Conservation (phyloP, 768 basidiomycete genomes). For the Boletus barrowsii region DNA sequence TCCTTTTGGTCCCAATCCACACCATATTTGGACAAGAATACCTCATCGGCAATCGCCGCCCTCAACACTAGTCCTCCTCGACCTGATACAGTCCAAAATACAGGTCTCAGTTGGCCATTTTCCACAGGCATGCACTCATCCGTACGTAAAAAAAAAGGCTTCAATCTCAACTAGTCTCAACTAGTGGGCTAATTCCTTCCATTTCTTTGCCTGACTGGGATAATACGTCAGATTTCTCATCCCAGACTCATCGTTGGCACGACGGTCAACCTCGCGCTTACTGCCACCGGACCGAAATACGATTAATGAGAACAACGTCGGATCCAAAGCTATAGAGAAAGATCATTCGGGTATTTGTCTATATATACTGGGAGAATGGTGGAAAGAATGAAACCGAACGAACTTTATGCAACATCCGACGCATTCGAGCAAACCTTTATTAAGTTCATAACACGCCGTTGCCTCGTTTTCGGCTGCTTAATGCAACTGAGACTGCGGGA, state of each 20-base stretch:
- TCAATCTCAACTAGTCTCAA: not conserved
- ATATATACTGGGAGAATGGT: not conserved
- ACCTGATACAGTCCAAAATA: too few species aligned
- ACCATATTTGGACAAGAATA: conserved; percentile 3
- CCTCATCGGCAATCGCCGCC: conserved; percentile 2
- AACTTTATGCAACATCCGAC: not conserved
- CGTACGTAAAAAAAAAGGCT: conserved; percentile 10
- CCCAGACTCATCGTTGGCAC: conserved; percentile 1
- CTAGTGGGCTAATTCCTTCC: too few species aligned
- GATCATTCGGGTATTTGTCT: not conserved
- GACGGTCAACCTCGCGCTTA: conserved; percentile 8
- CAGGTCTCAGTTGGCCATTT: not conserved
- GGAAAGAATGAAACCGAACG: conserved; percentile 2
- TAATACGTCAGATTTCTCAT: not conserved
- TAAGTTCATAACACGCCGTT: conserved; percentile 19
- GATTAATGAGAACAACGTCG: conserved; percentile 1
- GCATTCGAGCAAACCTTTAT: not conserved
- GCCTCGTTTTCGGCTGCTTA: conserved; percentile 24
- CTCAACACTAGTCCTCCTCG: not conserved
- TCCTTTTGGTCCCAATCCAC: conserved; percentile 17
- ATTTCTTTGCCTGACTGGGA: too few species aligned
- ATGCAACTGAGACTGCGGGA: conserved; percentile 14
- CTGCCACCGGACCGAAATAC: conserved; percentile 17
- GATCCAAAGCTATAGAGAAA: not conserved
- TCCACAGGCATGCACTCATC: not conserved